Base-by-base conservation (phyloP, 805 yeast genomes). In the Aciculoconidium aculeatum region DNA sequence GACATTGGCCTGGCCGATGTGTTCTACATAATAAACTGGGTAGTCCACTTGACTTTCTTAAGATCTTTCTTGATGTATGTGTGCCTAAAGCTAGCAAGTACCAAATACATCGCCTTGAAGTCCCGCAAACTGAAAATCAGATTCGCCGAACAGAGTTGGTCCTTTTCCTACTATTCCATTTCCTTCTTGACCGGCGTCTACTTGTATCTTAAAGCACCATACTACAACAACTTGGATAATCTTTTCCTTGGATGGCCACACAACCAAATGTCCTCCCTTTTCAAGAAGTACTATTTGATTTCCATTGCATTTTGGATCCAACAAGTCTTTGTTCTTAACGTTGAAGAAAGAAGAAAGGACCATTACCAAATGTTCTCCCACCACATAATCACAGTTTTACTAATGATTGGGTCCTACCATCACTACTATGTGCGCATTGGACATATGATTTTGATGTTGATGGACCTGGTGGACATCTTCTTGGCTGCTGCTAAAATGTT, bases 81-180 rank as follows among this genome's bases (percentile, higher is more conserved):
- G 39, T 40, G 73, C 7, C 66, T 81, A 27, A 64, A 59, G 31
- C 86, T 88, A 11, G 45, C 77, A 27, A 85, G 85, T 2, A 41
- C 40, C 6, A 34, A 29, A 26, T 33, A 30, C 6, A 49, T 61
- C 26, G 60, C 70, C 14, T 74, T 82, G 27, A 53, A 53, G 21
- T 55, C 67, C 2, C 52, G 50, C 10, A 77, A 75, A 43, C 71
- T 80, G 1, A 60, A 65, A 13, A 72, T 72, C 32, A 69, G 95
- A 34, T 86, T 83, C 49, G 81, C 85, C 33, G 96, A 86, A 55
- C 96, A 86, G 61, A 77, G 85, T 28, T 87, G 95, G 95, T 63
- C 73, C 18, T 51, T 74, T 11, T 44, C 72, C 5, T 83, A 81
- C 51, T 83, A 75, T 58, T 41, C 69, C 5, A 41, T 57, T 7